These are phyloP conservation scores for Yamadazyma paraphyllophila DNA, from an alignment of 805 yeast species.

Conservation along the genomic window DNA sequence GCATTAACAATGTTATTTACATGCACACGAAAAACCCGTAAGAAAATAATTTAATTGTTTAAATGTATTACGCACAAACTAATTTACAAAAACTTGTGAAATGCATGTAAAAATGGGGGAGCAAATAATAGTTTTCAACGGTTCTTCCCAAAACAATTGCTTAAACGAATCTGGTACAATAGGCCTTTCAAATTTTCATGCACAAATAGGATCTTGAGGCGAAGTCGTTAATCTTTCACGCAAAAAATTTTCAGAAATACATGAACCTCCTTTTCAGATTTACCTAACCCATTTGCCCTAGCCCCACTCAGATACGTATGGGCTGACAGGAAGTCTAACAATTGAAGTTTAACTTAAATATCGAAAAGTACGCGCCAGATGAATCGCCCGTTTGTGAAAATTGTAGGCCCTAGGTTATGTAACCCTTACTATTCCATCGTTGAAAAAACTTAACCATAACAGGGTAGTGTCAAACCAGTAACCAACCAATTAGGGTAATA, in stretches of 20 bases:
- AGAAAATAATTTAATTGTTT: not conserved
- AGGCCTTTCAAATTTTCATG: not conserved
- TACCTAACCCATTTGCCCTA: too few species aligned
- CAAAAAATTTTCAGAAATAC: too few species aligned
- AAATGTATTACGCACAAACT: not conserved
- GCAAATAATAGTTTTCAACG: slow-evolving; percentile 1
- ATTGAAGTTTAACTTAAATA: too few species aligned
- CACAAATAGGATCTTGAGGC: not conserved
- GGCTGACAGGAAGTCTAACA: too few species aligned
- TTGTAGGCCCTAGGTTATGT: too few species aligned
- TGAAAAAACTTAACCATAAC: too few species aligned
- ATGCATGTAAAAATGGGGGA: not conserved
- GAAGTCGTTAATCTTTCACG: not conserved
- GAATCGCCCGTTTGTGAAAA: too few species aligned
- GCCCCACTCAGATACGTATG: too few species aligned
- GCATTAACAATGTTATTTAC: slow-evolving; percentile 1
- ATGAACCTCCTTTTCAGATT: too few species aligned
- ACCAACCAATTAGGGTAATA: not conserved
- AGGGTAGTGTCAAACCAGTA: not conserved
- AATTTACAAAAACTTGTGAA: not conserved
- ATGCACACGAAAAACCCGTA: not conserved
- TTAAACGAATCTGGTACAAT: not conserved
- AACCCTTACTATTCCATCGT: too few species aligned
- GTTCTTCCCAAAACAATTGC: not conserved
- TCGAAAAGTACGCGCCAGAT: too few species aligned